Evolutionary conservation across 1,284 basidiomycete species (phyloP), one percentile per base, ranked within the genome.

Genomic region (Heterobasidion annosum): DNA sequence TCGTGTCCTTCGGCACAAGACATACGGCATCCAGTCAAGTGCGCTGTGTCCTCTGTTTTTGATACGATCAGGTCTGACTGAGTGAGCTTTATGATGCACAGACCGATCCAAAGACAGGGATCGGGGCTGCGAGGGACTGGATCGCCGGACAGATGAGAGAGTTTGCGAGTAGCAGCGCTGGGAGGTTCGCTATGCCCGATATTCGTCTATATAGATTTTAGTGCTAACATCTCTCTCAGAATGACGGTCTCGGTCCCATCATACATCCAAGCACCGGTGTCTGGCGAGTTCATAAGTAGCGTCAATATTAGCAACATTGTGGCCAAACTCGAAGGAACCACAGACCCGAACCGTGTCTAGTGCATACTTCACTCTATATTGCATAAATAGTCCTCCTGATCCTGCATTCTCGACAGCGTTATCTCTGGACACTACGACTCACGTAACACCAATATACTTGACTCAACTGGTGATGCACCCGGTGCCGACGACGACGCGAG

Each of bases 81-180:
- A 43, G 40, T 43, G 16, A 13, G 40, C 0, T 43, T 16, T 43
- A 1, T 16, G 13, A 43, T 43, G 12, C 16, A 7, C 16, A 43
- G 63, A 78, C 77, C 8, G 72, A 78, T 61, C 73, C 76, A 16
- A 63, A 63, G 15, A 72, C 77, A 42, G 77, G 78, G 0, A 77
- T 81, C 44, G 77, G 77, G 32, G 78, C 77, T 12, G 75, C 78
- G n/a, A 65, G 76, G 48, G 76, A 78, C 65, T 81, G 77, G 77
- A 74, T 80, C 58, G 74, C 73, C 4, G 62, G 70, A 3, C 66
- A 79, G 62, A 71, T 79, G 71, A 68, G 67, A 15, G 59, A 63
- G 2, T 71, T 73, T 54, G 75, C 75, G 0, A 65, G 67, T 4
- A 62, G 70, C 4, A 43, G 77, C 74, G 40, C 56, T 48, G 25